phyloP scores from a whole-genome alignment of 2,329 filamentous ascomycete genomes.

The Exophiala sp. region DNA sequence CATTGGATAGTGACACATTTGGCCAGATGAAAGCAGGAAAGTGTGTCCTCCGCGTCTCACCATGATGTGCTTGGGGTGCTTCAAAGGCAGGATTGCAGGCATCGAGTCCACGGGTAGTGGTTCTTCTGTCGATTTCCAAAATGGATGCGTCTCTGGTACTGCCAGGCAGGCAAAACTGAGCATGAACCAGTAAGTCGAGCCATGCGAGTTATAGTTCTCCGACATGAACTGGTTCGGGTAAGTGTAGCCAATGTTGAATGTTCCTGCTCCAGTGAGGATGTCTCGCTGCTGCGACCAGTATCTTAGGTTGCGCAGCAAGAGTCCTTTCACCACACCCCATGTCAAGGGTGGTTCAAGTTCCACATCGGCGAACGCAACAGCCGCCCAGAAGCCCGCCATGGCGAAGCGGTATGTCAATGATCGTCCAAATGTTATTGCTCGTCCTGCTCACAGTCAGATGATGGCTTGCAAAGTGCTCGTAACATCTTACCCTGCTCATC shows the following conservation, averaged over 20 bases:
- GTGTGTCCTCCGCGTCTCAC: slow-evolving; percentile 69
- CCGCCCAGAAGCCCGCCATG: slow-evolving; percentile 81
- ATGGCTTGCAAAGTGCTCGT: not conserved
- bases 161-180: slow-evolving; percentile 72
- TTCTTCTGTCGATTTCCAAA: slow-evolving; percentile 69
- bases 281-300: slow-evolving; percentile 76
- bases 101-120: slow-evolving; percentile 54
- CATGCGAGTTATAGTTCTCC: slow-evolving; percentile 80
- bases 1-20: slow-evolving; percentile 79
- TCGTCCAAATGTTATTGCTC: slow-evolving; percentile 72
- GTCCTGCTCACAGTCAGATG: slow-evolving; percentile 35
- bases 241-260: slow-evolving; percentile 70
- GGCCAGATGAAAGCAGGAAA: slow-evolving; percentile 71
- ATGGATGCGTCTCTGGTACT: slow-evolving; percentile 65
- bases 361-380: slow-evolving; percentile 70
- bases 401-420: slow-evolving; percentile 79
- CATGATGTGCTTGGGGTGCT: slow-evolving; percentile 70
- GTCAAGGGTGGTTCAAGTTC: slow-evolving; percentile 68
- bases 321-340: slow-evolving; percentile 76
- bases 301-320: slow-evolving; percentile 68
- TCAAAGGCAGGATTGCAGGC: slow-evolving; percentile 58
- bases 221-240: slow-evolving; percentile 80
- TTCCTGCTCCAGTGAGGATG: slow-evolving; percentile 72
- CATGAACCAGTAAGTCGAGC: slow-evolving; percentile 72
- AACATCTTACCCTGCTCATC: slow-evolving; percentile 56